phyloP scores from a whole-genome alignment of 2,329 filamentous ascomycete species.

The Thielaviopsis musarum region DNA sequence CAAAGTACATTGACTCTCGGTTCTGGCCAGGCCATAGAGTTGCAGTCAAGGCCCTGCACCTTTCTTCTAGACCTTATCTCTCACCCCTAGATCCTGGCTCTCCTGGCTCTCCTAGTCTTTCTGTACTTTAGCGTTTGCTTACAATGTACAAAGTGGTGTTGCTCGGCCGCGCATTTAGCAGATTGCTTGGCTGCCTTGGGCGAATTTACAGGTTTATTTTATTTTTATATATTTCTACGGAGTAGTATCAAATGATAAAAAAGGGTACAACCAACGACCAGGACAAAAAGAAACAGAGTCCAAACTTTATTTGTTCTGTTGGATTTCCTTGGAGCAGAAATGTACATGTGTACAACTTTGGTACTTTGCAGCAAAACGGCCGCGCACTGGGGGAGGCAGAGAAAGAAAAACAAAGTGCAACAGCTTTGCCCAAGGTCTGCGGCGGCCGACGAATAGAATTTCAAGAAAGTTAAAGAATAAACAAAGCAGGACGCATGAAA shows the following conservation, averaged over 20 bases:
- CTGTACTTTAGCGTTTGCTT: neutral
- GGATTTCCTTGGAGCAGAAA: neutral
- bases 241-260: too few species aligned
- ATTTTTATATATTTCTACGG: too few species aligned
- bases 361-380: neutral
- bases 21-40: neutral
- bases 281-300: too few species aligned
- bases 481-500: too few species aligned
- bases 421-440: neutral
- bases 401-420: neutral
- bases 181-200: too few species aligned
- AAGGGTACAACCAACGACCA: too few species aligned
- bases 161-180: too few species aligned
- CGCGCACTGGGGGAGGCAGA: too few species aligned
- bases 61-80: neutral
- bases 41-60: neutral
- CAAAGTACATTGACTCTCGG: neutral
- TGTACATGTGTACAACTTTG: neutral
- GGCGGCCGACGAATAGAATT: too few species aligned
- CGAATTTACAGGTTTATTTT: too few species aligned
- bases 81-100: neutral
- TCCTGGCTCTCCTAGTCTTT: neutral
- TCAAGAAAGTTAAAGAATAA: too few species aligned
- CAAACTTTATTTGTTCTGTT: too few species aligned
- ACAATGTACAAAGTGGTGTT: neutral